Evolutionary conservation across 352 stramenopile species (phyloP).

Genomic region (Elongisporangium senticosum): DNA sequence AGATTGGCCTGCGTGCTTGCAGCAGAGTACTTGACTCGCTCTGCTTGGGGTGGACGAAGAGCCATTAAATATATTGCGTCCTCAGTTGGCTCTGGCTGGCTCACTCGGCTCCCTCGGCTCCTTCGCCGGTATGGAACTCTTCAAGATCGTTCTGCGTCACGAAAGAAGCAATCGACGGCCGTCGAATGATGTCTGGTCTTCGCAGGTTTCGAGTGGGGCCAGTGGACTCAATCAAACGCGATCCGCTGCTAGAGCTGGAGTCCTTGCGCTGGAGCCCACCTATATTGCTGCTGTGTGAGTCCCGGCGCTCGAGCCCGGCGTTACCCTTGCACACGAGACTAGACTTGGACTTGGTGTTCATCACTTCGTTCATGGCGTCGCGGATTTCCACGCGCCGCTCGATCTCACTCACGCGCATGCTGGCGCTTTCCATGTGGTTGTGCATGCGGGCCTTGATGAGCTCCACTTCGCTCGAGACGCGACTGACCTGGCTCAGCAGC

Average conservation of each 20-base stretch:
- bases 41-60: background rate
- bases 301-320: conserved; percentile 7
- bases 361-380: conserved; percentile 47
- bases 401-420: conserved; percentile 30
- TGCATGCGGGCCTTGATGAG: conserved; percentile 38
- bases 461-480: conserved; percentile 53
- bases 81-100: background rate
- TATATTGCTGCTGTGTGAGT: conserved; percentile 5
- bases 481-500: conserved; percentile 45
- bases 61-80: background rate
- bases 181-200: conserved; percentile 7
- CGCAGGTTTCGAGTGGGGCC: conserved; percentile 1
- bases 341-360: conserved; percentile 12
- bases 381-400: conserved; percentile 41
- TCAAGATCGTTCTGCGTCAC: conserved; percentile 51
- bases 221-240: background rate
- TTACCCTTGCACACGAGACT: conserved; percentile 13
- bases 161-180: conserved; percentile 55
- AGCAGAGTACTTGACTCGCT: background rate
- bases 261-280: conserved; percentile 1
- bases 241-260: background rate
- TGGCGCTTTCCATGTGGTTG: conserved; percentile 33
- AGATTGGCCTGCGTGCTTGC: background rate
- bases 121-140: conserved; percentile 34
- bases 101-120: background rate